These are phyloP conservation scores for Rhipidocladum racemiflorum DNA, from an alignment of 176 grass and related monocot species.

Conservation along the genomic window DNA sequence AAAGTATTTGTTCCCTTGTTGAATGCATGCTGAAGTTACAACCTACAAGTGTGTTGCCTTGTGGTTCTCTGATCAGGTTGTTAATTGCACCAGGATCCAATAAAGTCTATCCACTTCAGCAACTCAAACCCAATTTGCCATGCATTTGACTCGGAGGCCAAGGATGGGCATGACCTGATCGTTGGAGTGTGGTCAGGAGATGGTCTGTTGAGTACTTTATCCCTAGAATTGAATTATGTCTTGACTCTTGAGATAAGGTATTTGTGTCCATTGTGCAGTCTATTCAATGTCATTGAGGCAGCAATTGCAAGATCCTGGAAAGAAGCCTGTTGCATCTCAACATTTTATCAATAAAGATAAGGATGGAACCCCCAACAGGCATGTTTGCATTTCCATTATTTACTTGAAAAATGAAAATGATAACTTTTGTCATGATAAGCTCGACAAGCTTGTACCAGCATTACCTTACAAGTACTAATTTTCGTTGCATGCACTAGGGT, in stretches of 20 bases:
- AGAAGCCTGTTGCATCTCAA: constrained; percentile 72
- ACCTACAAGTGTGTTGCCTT: background rate
- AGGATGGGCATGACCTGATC: constrained; percentile 87
- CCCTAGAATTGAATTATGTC: constrained; percentile 15
- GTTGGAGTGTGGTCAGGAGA: constrained; percentile 84
- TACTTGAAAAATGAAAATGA: background rate
- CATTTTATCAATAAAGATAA: constrained; percentile 95
- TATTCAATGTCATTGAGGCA: constrained; percentile 95
- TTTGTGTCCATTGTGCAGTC: constrained; percentile 48
- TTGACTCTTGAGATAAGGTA: background rate
- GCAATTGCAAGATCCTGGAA: constrained; percentile 90
- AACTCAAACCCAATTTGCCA: constrained; percentile 76
- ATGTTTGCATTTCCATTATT: constrained; percentile 43
- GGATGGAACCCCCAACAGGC: constrained; percentile 75
- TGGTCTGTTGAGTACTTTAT: constrained; percentile 38
- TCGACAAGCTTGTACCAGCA: background rate
- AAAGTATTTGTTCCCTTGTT: constrained; percentile 56
- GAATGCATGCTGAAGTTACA: constrained; percentile 18
- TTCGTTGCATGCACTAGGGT: background rate
- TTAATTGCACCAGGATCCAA: constrained; percentile 55
- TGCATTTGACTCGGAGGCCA: constrained; percentile 87
- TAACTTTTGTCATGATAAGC: background rate
- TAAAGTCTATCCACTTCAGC: constrained; percentile 92
- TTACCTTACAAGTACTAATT: background rate
- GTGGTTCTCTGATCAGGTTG: constrained; percentile 23